phyloP scores from a whole-genome alignment of 2,329 filamentous ascomycete genomes.

The Aspergillus neotritici region DNA sequence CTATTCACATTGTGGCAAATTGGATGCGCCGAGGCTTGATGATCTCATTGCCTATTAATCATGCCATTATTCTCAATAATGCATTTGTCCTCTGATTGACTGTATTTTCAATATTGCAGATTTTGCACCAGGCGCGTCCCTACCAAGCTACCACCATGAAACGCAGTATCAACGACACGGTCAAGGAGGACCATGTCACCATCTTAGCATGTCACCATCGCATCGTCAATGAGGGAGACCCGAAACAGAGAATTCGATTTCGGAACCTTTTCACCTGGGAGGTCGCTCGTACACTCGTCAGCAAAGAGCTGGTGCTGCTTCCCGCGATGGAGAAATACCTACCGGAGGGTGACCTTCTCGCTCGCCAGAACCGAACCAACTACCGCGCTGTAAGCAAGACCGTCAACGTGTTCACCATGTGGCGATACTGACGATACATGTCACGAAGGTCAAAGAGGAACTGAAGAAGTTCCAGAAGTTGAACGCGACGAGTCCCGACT shows the following conservation, averaged over 20 bases:
- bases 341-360: slow-evolving; percentile 37
- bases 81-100: no score
- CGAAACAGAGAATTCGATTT: slow-evolving; percentile 38
- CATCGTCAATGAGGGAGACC: slow-evolving; percentile 34
- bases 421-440: background rate
- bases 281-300: slow-evolving; percentile 45
- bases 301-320: slow-evolving; percentile 49
- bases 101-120: no score
- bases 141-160: slow-evolving; percentile 5
- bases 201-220: slow-evolving; percentile 39
- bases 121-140: no score
- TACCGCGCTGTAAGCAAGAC: slow-evolving; percentile 29
- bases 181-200: slow-evolving; percentile 37
- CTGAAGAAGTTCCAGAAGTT: slow-evolving; percentile 48
- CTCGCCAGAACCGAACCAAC: slow-evolving; percentile 43
- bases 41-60: no score
- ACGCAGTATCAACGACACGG: slow-evolving; percentile 25
- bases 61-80: no score
- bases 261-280: slow-evolving; percentile 50
- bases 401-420: background rate
- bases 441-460: slow-evolving; percentile 45
- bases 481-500: slow-evolving; percentile 33
- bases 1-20: no score
- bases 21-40: no score
- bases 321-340: slow-evolving; percentile 48